Percentiles rank a stretch among this genome's conserved stretches.
Evolutionary conservation across 163 green algal genomes (phyloP).

Genomic region (Scenedesmus sp.): DNA sequence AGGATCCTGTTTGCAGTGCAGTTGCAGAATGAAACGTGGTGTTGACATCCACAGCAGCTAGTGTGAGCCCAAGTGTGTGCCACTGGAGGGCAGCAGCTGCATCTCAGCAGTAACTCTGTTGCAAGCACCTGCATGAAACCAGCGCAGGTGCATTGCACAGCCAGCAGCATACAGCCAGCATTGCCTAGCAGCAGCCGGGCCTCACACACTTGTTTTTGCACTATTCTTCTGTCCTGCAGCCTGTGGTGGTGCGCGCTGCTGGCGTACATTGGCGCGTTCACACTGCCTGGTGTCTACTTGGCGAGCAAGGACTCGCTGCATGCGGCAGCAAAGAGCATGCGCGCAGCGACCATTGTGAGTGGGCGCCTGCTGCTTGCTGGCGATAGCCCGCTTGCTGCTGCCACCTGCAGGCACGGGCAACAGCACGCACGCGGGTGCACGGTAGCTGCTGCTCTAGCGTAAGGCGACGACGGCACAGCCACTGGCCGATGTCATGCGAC

Average conservation of each 20-base stretch:
- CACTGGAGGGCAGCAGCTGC: not conserved
- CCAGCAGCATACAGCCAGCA: not conserved
- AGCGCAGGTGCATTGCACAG: not conserved
- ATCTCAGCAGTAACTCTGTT: not conserved
- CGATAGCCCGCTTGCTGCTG: not conserved
- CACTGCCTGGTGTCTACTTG: constrained; percentile 12
- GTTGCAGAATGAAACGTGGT: too few relatives aligned
- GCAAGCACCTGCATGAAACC: not conserved
- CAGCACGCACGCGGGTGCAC: too few relatives aligned
- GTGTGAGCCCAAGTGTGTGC: not conserved
- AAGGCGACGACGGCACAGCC: too few relatives aligned
- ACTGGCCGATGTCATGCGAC: too few relatives aligned
- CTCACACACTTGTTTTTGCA: not conserved
- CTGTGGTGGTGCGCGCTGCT: constrained; percentile 43
- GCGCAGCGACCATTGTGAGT: constrained; percentile 18
- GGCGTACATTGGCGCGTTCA: constrained; percentile 44
- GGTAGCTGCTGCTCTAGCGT: too few relatives aligned
- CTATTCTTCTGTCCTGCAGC: not conserved
- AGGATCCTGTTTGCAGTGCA: not conserved
- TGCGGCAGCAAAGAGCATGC: not conserved
- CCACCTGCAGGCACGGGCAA: too few relatives aligned
- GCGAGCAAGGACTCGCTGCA: constrained; percentile 5
- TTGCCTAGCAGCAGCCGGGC: not conserved
- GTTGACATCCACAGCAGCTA: not conserved
- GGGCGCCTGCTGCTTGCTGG: not conserved